A percentile compares a stretch with the other conserved stretches of the same genome.
phyloP scores from a whole-genome alignment of 495 filamentous ascomycete species.

The Penicillium cinerascens region DNA sequence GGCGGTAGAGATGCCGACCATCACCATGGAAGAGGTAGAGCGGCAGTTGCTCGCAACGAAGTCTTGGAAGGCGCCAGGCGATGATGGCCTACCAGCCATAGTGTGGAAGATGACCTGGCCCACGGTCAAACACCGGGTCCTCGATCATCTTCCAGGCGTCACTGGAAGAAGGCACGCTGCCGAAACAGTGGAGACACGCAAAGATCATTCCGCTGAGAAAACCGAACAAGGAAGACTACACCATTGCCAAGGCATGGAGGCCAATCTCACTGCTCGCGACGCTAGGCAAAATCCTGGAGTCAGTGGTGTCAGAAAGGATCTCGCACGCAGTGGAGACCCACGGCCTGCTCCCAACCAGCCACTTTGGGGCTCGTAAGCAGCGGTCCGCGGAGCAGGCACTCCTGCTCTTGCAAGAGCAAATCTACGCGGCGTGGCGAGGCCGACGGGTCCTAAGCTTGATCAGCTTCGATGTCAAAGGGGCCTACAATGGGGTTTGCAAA shows the following conservation, averaged over 20 bases:
- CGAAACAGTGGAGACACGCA: conserved; percentile 2
- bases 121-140: no score
- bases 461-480: conserved; percentile 42
- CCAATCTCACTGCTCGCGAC: conserved; percentile 24
- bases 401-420: conserved; percentile 15
- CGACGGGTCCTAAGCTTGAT: conserved; percentile 25
- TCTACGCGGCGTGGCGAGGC: conserved; percentile 21
- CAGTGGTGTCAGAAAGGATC: conserved; percentile 22
- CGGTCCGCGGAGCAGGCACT: neutral
- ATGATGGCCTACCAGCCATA: conserved; percentile 25
- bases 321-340: conserved; percentile 15
- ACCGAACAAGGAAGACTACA: neutral
- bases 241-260: conserved; percentile 13
- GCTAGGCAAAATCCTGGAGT: conserved; percentile 23
- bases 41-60: conserved; percentile 11
- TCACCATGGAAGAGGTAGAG: conserved; percentile 24
- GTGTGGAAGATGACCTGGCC: no score
- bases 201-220: neutral
- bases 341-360: no score
- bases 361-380: neutral
- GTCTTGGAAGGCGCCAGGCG: no score
- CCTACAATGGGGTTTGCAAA: conserved; percentile 38
- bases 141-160: no score
- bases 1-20: conserved; percentile 13
- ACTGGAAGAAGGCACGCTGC: no score